Conservation (phyloP, 257 asterid species). For the Solanum pinnatisectum region DNA sequence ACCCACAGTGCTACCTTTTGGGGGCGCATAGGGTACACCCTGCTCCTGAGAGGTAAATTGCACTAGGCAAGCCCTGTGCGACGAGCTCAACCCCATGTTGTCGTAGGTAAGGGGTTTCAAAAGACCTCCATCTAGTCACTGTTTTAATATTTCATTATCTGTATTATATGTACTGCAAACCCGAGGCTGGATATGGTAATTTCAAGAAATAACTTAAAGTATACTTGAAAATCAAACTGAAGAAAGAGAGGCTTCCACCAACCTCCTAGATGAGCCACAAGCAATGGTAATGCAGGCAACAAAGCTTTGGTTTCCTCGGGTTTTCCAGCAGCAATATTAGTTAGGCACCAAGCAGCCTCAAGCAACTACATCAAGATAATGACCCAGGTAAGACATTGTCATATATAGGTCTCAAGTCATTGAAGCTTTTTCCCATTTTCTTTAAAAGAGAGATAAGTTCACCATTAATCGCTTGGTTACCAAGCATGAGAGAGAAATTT, state of each 20-base stretch:
- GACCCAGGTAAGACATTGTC: not conserved
- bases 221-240: constrained; percentile 1
- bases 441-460: not conserved
- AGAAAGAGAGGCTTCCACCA: constrained; percentile 15
- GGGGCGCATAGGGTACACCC: not conserved
- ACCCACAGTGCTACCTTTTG: not conserved
- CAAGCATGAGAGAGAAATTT: not conserved
- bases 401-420: not conserved
- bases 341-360: constrained; percentile 99
- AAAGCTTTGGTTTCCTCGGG: constrained; percentile 86
- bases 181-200: not conserved
- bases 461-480: not conserved
- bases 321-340: constrained; percentile 93
- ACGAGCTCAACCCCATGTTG: not conserved
- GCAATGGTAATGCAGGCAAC: constrained; percentile 86
- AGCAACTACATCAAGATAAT: constrained; percentile 46
- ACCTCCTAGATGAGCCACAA: constrained; percentile 98
- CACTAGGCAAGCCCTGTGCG: not conserved
- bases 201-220: not conserved
- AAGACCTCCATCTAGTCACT: not conserved
- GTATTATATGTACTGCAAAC: not conserved
- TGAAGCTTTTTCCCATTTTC: not conserved
- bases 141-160: not conserved
- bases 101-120: not conserved
- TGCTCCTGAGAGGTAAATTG: not conserved